A percentile compares a stretch with the other conserved stretches of the same genome.
Evolutionary conservation across 106 monocot genomes (phyloP).

Genomic region (Acorus gramineus): DNA sequence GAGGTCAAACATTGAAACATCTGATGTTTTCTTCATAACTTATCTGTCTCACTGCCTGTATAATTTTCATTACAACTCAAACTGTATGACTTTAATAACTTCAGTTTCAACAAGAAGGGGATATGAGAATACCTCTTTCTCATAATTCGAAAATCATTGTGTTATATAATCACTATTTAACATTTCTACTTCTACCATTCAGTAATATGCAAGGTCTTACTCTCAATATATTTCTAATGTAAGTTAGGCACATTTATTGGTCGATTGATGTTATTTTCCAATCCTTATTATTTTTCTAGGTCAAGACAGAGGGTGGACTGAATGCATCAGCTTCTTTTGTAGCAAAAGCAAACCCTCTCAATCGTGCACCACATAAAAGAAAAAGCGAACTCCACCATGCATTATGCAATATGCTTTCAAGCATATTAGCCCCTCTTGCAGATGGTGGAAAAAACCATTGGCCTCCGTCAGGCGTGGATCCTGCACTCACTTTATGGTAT

Average conservation of each 20-base stretch:
- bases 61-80: no score
- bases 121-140: no score
- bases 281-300: constrained; percentile 16
- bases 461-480: constrained; percentile 85
- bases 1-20: no score
- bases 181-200: no score
- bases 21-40: no score
- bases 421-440: constrained; percentile 85
- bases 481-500: constrained; percentile 91
- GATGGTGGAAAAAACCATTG: constrained; percentile 84
- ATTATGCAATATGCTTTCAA: constrained; percentile 98
- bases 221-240: background rate
- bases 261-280: background rate
- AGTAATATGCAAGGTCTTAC: no score
- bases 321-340: constrained; percentile 99
- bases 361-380: constrained; percentile 80
- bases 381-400: constrained; percentile 99
- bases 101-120: no score
- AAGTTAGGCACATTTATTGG: background rate
- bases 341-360: constrained; percentile 96
- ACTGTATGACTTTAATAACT: no score
- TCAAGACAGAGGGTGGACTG: constrained; percentile 83
- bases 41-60: no score
- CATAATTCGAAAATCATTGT: no score
- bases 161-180: no score